Evolutionary conservation across 495 filamentous ascomycete species (phyloP).

Genomic region (Lasiosphaeriaceae sp.): DNA sequence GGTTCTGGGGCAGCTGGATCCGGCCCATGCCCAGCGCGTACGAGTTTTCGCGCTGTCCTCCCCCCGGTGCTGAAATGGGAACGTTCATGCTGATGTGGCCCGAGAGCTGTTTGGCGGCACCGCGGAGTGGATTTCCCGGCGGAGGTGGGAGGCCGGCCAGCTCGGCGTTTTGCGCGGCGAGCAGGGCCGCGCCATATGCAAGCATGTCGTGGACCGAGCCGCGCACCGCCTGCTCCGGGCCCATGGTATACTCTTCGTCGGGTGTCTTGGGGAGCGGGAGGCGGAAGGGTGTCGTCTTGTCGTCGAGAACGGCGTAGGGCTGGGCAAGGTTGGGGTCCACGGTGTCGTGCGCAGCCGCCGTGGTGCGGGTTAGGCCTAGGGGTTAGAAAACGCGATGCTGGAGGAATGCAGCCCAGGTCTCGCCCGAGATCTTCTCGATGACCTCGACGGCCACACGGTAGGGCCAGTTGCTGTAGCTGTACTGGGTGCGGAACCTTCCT

Average conservation of each 20-base stretch:
- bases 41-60: not conserved
- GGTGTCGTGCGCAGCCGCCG: not conserved
- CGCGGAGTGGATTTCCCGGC: not conserved
- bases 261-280: constrained; percentile 8
- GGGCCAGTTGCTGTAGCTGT: constrained; percentile 22
- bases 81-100: not conserved
- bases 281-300: not conserved
- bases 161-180: constrained; percentile 1
- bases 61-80: too few relatives aligned
- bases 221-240: not conserved
- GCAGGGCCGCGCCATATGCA: constrained; percentile 1
- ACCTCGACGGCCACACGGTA: constrained; percentile 24
- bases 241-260: constrained; percentile 5
- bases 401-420: constrained; percentile 10
- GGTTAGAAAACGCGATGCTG: constrained; percentile 1
- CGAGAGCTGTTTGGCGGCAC: constrained; percentile 1
- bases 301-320: constrained; percentile 2
- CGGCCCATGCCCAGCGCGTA: not conserved
- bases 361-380: constrained; percentile 4
- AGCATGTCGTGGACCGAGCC: constrained; percentile 2
- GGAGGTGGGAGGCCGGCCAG: not conserved
- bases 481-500: constrained; percentile 7
- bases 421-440: constrained; percentile 18
- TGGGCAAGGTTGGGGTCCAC: not conserved
- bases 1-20: not conserved